These are phyloP conservation scores for Trichoderma sp. DNA, from an alignment of 2,329 filamentous ascomycete species.

Conservation along the genomic window DNA sequence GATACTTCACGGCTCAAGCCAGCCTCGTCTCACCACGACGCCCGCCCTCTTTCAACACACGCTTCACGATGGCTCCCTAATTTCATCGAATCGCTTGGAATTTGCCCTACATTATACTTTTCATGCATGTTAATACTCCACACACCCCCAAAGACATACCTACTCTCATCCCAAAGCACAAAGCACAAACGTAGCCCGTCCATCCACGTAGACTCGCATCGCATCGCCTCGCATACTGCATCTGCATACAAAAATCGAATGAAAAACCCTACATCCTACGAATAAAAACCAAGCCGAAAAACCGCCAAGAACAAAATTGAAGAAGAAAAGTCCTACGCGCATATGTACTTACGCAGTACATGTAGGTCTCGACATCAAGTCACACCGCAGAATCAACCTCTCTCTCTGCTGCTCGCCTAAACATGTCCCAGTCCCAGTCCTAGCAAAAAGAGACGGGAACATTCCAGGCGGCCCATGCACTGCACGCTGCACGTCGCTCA, in stretches of 20 bases:
- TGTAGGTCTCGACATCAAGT: slow-evolving; percentile 4
- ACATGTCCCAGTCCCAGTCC: neutral
- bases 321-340: neutral
- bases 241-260: neutral
- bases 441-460: neutral
- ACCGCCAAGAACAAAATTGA: neutral
- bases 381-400: slow-evolving; percentile 2
- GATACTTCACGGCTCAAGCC: neutral
- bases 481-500: neutral
- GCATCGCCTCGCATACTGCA: neutral
- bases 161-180: neutral
- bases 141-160: neutral
- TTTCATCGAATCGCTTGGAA: neutral
- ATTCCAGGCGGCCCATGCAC: neutral
- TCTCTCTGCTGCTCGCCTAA: neutral
- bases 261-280: neutral
- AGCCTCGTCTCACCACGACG: neutral
- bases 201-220: slow-evolving; percentile 1
- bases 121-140: neutral
- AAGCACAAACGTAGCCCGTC: neutral
- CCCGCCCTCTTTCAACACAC: neutral
- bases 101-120: neutral
- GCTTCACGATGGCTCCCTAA: neutral
- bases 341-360: neutral
- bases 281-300: neutral